These are phyloP conservation scores for Plantago rigida DNA, from an alignment of 305 asterid genomes.

Conservation along the genomic window DNA sequence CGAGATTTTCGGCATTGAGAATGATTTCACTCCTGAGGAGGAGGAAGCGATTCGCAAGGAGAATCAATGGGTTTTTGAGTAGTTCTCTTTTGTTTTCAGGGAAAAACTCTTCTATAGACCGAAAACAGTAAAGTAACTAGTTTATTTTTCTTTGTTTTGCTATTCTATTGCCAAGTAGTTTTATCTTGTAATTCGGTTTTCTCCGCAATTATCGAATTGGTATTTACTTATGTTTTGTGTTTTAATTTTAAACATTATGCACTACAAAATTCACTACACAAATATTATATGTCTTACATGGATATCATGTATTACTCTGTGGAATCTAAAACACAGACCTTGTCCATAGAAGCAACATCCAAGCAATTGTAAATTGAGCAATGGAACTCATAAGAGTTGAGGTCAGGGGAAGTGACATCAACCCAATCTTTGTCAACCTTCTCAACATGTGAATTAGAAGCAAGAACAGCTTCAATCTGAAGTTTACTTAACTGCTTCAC, in stretches of 20 bases:
- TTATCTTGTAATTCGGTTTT: no score
- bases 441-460: slow-evolving; percentile 40
- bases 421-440: slow-evolving; percentile 67
- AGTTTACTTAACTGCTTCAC: slow-evolving; percentile 45
- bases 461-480: slow-evolving; percentile 43
- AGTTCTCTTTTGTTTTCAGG: no score
- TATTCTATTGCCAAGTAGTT: no score
- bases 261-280: neutral
- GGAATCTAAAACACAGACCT: slow-evolving; percentile 52
- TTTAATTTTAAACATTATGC: neutral
- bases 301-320: neutral
- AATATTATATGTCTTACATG: neutral
- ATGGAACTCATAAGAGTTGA: slow-evolving; percentile 61
- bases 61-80: no score
- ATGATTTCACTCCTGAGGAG: no score
- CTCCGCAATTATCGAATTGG: no score
- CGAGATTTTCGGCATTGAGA: no score
- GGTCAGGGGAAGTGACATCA: slow-evolving; percentile 50
- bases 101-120: no score
- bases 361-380: slow-evolving; percentile 60
- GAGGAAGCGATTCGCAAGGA: no score
- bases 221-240: no score
- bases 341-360: slow-evolving; percentile 36
- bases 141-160: no score
- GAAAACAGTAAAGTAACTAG: no score